Conservation (phyloP, 129 eudicot genomes). For the Flaveria robusta region DNA sequence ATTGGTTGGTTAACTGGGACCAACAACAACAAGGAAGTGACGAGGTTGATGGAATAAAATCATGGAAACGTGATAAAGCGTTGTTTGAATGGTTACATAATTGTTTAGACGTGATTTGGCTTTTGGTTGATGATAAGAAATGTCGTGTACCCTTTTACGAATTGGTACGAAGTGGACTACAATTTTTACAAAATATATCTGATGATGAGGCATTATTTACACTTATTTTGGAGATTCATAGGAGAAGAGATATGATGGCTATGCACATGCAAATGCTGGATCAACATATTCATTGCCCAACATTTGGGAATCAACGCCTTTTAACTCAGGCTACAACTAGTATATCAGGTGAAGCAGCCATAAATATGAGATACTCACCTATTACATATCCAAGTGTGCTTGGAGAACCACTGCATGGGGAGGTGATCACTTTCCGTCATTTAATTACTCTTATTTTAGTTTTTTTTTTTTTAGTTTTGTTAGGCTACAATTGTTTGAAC, state of each 20-base stretch:
- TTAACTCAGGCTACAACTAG: conserved; percentile 68
- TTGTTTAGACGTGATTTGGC: conserved; percentile 92
- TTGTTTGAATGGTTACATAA: conserved; percentile 85
- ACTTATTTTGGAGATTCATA: conserved; percentile 89
- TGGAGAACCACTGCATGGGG: conserved; percentile 98
- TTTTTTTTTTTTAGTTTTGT: conserved; percentile 22
- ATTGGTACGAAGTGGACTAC: conserved; percentile 81
- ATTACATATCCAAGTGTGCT: conserved; percentile 98
- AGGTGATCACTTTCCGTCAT: conserved; percentile 53
- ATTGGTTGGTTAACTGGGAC: conserved; percentile 93
- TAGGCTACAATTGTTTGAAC: conserved; percentile 3
- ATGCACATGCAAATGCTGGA: conserved; percentile 98
- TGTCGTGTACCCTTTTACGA: conserved; percentile 97
- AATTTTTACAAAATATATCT: conserved; percentile 82
- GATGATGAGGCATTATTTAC: conserved; percentile 96
- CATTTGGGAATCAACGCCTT: conserved; percentile 88
- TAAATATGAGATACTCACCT: conserved; percentile 86
- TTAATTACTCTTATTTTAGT: conserved; percentile 20
- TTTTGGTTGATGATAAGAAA: conserved; percentile 82
- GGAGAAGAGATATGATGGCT: conserved; percentile 97
- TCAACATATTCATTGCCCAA: conserved; percentile 96
- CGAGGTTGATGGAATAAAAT: conserved; percentile 64
- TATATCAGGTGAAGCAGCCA: conserved; percentile 64
- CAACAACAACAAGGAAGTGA: conserved; percentile 77
- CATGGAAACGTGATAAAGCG: conserved; percentile 77